A percentile compares a stretch with the other conserved stretches of the same genome.
These are phyloP conservation scores for Talaromyces liani DNA, from an alignment of 495 filamentous ascomycete species.

Conservation along the genomic window DNA sequence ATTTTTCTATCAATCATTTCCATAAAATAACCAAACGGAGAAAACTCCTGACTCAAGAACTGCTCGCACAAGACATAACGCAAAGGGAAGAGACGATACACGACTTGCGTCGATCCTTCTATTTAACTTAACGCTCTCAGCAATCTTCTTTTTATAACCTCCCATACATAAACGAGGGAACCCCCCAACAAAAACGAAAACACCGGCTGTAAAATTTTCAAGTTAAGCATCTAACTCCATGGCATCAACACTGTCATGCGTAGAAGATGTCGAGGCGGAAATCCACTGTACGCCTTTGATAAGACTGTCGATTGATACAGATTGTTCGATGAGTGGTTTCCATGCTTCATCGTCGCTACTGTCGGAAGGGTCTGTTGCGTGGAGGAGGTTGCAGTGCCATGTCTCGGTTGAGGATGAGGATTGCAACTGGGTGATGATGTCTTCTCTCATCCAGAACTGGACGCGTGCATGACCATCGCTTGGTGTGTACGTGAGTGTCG, in stretches of 20 bases:
- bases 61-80: too few species aligned
- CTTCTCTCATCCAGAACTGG: constrained; percentile 9
- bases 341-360: background rate
- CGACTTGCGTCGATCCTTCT: constrained; percentile 3
- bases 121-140: background rate
- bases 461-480: background rate
- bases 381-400: background rate
- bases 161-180: background rate
- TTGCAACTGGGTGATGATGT: background rate
- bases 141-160: background rate
- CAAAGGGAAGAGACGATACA: background rate
- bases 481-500: background rate
- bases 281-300: background rate
- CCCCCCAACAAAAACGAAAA: background rate
- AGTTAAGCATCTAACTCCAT: background rate
- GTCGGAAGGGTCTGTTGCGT: background rate
- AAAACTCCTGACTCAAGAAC: background rate
- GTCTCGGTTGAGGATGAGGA: background rate
- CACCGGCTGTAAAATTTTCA: background rate
- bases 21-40: background rate
- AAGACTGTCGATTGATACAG: background rate
- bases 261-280: too few species aligned
- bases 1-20: too few species aligned
- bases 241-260: background rate
- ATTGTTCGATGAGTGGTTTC: background rate